These are phyloP conservation scores for Posidonia oceanica DNA, from an alignment of 116 monocot genomes.

Conservation along the genomic window DNA sequence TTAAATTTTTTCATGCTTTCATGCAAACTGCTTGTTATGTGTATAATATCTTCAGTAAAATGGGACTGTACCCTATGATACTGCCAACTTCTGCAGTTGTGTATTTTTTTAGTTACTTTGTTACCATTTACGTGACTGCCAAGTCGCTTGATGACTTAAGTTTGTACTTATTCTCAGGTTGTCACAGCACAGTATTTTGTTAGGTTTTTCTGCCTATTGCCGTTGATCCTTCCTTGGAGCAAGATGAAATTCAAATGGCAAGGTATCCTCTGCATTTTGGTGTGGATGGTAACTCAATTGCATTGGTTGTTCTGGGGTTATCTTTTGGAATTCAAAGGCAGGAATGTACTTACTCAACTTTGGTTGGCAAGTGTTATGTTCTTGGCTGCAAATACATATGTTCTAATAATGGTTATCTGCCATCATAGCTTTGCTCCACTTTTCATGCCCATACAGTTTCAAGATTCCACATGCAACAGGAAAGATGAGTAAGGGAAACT, in stretches of 20 bases:
- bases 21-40: too few species aligned
- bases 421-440: slow-evolving; percentile 48
- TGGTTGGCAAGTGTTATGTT: slow-evolving; percentile 77
- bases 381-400: slow-evolving; percentile 55
- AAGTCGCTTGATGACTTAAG: background rate
- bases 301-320: slow-evolving; percentile 94
- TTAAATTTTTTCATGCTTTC: too few species aligned
- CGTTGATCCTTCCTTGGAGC: slow-evolving; percentile 87
- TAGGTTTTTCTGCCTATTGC: slow-evolving; percentile 91
- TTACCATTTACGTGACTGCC: too few species aligned
- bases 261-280: slow-evolving; percentile 45
- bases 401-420: slow-evolving; percentile 43
- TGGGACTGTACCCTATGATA: too few species aligned
- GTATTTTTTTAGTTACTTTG: too few species aligned
- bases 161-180: slow-evolving; percentile 34
- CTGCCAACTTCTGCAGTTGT: too few species aligned
- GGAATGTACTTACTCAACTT: slow-evolving; percentile 62
- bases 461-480: background rate
- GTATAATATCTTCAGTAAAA: too few species aligned
- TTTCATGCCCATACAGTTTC: slow-evolving; percentile 16
- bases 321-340: slow-evolving; percentile 84
- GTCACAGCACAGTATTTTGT: slow-evolving; percentile 96
- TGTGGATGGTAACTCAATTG: slow-evolving; percentile 75
- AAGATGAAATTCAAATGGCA: slow-evolving; percentile 58
- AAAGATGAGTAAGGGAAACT: slow-evolving; percentile 5